Percentiles rank a stretch among this genome's conserved stretches.
phyloP scores from a whole-genome alignment of 164 flowering plant species.

The Berberis thunbergii region DNA sequence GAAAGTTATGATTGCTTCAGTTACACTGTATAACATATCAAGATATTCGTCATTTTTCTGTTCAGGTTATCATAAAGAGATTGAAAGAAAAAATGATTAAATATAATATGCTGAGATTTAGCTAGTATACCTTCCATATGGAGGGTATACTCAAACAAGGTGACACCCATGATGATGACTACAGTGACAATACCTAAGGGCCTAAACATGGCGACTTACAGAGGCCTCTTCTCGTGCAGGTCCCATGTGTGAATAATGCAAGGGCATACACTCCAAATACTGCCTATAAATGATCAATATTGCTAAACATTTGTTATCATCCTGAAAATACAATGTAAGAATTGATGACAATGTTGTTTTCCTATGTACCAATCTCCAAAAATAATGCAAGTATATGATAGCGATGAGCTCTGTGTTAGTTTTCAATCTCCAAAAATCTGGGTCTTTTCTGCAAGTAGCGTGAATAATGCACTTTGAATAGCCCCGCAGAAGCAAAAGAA shows the following conservation, averaged over 20 bases:
- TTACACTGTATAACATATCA: constrained; percentile 13
- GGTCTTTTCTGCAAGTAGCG: constrained; percentile 28
- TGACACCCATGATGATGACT: constrained; percentile 20
- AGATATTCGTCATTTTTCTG: not conserved
- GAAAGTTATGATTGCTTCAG: constrained; percentile 23
- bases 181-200: constrained; percentile 43
- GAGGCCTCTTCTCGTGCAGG: constrained; percentile 37
- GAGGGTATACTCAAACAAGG: constrained; percentile 40
- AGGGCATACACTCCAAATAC: constrained; percentile 22
- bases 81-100: not conserved
- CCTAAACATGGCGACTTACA: constrained; percentile 39
- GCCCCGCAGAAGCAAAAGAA: constrained; percentile 41
- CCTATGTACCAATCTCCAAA: not conserved
- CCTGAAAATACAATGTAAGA: not conserved
- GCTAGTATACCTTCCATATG: constrained; percentile 38
- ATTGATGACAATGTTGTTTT: not conserved
- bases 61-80: too few relatives aligned
- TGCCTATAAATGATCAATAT: not conserved
- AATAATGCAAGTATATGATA: not conserved
- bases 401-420: not conserved
- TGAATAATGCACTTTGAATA: constrained; percentile 29
- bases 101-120: not conserved
- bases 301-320: not conserved
- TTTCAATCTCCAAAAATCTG: constrained; percentile 30
- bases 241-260: constrained; percentile 33